A percentile compares a stretch with the other conserved stretches of the same genome.
phyloP scores from a whole-genome alignment of 441 rosid genomes.

The Gossypium gossypioides region DNA sequence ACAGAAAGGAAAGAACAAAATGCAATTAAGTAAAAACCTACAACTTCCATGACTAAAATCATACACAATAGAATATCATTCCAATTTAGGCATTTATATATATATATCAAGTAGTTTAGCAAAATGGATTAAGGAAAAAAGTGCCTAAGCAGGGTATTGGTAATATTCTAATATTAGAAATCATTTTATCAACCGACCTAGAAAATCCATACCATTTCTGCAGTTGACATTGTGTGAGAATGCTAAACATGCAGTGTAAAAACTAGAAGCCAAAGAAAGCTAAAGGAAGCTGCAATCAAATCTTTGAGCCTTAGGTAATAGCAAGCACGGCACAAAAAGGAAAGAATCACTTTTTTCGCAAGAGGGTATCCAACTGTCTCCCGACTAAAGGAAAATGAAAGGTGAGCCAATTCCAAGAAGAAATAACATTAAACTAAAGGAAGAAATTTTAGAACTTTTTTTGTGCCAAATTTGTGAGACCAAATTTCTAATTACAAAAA shows the following conservation, averaged over 20 bases:
- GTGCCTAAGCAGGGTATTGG: not conserved
- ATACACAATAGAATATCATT: not conserved
- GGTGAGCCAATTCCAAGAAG: not conserved
- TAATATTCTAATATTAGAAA: not conserved
- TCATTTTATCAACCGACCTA: not conserved
- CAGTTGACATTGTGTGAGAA: not conserved
- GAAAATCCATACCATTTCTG: not conserved
- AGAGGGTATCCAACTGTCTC: not conserved
- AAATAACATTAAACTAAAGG: not conserved
- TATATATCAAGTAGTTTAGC: not conserved
- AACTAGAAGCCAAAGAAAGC: not conserved
- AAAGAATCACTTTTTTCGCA: not conserved
- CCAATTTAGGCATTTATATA: not conserved
- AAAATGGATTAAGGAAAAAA: not conserved
- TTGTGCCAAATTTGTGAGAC: not conserved
- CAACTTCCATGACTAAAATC: not conserved
- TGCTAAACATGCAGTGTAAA: not conserved
- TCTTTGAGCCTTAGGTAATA: not conserved
- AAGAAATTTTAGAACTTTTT: not conserved
- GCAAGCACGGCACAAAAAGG: not conserved
- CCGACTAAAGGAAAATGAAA: not conserved
- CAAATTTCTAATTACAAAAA: not conserved
- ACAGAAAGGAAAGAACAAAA: not conserved
- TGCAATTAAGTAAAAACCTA: not conserved
- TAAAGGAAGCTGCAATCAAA: not conserved